These are phyloP conservation scores for Solanum peruvianum DNA, from an alignment of 257 asterid genomes.

Conservation along the genomic window DNA sequence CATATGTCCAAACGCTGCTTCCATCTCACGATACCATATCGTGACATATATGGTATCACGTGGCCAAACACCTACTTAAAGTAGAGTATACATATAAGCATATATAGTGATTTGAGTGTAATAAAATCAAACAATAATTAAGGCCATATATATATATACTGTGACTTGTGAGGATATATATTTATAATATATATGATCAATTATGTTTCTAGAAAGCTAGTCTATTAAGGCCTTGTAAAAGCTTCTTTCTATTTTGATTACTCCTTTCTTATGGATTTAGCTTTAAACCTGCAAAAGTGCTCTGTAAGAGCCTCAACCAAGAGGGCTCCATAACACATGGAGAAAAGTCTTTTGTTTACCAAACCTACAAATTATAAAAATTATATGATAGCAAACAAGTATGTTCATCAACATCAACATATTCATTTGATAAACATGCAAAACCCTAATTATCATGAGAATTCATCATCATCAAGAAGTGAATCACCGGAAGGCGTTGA, in stretches of 20 bases:
- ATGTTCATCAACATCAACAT: conserved; percentile 7
- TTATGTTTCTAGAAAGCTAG: not conserved
- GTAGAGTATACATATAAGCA: not conserved
- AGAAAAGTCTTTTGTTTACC: conserved; percentile 27
- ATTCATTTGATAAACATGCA: conserved; percentile 18
- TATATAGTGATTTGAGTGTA: not conserved
- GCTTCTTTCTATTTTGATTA: not conserved
- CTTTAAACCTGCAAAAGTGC: conserved; percentile 11
- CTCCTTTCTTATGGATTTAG: conserved; percentile 5
- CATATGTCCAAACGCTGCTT: no score
- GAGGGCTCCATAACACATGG: conserved; percentile 29
- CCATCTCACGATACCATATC: no score
- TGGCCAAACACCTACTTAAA: not conserved
- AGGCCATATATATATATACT: not conserved
- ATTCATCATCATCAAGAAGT: conserved; percentile 7
- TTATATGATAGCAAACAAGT: not conserved
- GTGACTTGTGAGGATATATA: not conserved
- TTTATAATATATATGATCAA: not conserved
- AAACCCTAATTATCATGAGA: conserved; percentile 5
- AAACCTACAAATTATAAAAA: conserved; percentile 13
- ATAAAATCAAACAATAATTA: not conserved
- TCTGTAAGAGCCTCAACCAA: not conserved
- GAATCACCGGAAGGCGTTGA: conserved; percentile 29
- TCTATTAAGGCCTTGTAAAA: not conserved
- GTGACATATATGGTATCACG: no score